Evolutionary conservation across 2,329 filamentous ascomycete genomes (phyloP).

Genomic region (Onygenales sp.): DNA sequence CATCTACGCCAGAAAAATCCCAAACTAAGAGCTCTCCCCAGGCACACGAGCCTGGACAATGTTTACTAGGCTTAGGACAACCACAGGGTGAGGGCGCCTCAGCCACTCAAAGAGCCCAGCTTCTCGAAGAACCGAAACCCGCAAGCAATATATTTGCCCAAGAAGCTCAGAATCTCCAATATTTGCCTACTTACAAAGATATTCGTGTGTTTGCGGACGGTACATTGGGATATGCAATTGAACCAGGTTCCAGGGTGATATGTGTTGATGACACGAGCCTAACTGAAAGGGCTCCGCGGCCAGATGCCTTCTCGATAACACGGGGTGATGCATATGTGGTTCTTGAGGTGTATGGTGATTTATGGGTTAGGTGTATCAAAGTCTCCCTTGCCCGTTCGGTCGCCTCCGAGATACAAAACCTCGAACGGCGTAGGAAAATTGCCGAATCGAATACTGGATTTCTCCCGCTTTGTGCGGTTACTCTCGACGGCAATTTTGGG

Average conservation of each 20-base stretch:
- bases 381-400: constrained; percentile 12
- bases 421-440: background rate
- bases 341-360: constrained; percentile 22
- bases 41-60: too few relatives aligned
- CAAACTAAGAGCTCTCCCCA: background rate
- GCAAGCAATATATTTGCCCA: background rate
- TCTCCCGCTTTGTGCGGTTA: constrained; percentile 24
- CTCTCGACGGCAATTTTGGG: constrained; percentile 21
- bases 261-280: constrained; percentile 6
- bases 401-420: background rate
- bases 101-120: background rate
- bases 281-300: constrained; percentile 4
- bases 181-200: constrained; percentile 3
- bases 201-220: constrained; percentile 1
- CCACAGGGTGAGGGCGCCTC: background rate
- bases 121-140: background rate
- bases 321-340: constrained; percentile 22
- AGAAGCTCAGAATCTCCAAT: background rate
- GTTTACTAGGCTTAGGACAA: background rate
- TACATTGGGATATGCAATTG: constrained; percentile 3
- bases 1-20: too few relatives aligned
- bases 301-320: constrained; percentile 21
- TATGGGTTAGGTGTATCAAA: constrained; percentile 25
- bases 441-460: constrained; percentile 15
- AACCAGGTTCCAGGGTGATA: constrained; percentile 6